Conservation (phyloP, 2,329 filamentous ascomycete genomes). For the Aspergillus neoniger region DNA sequence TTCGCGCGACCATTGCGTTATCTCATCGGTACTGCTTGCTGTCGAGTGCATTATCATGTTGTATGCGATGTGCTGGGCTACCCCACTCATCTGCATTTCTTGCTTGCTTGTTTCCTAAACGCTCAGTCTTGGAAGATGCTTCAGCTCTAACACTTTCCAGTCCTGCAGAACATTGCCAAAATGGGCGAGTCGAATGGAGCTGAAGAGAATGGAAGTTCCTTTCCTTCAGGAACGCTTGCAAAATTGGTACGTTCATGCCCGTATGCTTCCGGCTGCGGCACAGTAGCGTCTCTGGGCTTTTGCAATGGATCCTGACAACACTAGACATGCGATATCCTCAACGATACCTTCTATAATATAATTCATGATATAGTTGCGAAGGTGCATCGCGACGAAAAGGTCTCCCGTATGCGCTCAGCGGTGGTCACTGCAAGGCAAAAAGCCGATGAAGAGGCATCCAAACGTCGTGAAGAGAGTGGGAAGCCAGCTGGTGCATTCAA, state of each 20-base stretch:
- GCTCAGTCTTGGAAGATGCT: not conserved
- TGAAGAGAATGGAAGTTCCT: conserved; percentile 28
- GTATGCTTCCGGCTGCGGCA: not conserved
- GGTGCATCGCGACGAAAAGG: conserved; percentile 62
- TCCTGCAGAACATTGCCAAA: conserved; percentile 14
- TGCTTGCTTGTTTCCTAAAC: not conserved
- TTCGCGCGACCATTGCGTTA: not conserved
- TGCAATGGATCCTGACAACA: conserved; percentile 16
- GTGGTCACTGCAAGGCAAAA: conserved; percentile 46
- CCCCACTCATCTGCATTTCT: not conserved
- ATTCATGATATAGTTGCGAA: conserved; percentile 61
- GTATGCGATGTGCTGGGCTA: not conserved
- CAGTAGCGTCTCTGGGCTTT: not conserved
- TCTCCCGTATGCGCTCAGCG: conserved; percentile 59
- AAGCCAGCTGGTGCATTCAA: conserved; percentile 37
- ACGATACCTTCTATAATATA: conserved; percentile 61
- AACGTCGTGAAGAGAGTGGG: conserved; percentile 33
- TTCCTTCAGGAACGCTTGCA: conserved; percentile 42
- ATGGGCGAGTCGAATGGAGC: conserved; percentile 36
- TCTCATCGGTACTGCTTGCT: not conserved
- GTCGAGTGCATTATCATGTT: not conserved
- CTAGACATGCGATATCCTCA: conserved; percentile 53
- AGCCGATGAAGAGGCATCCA: conserved; percentile 43
- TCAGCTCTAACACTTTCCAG: conserved; percentile 4
- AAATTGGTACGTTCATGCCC: conserved; percentile 39